phyloP scores from a whole-genome alignment of 306 rosid genomes.

The Vigna hirtella region DNA sequence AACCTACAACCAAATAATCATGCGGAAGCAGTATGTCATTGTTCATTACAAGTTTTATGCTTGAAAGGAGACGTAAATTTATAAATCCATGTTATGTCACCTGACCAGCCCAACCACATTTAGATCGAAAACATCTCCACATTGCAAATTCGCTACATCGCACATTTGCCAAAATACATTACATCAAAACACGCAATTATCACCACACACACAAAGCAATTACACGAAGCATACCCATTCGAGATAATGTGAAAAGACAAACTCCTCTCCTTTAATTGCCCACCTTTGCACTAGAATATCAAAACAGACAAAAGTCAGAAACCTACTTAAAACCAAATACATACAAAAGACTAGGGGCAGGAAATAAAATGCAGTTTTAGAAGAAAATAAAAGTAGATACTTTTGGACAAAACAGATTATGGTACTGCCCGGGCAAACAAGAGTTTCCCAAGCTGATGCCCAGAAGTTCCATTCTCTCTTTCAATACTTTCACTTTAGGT shows the following conservation, averaged over 20 bases:
- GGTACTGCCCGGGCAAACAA: constrained; percentile 68
- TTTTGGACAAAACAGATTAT: constrained; percentile 79
- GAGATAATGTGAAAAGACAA: constrained; percentile 80
- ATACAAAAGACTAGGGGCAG: constrained; percentile 10
- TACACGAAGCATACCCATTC: constrained; percentile 60
- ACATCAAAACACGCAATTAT: constrained; percentile 25
- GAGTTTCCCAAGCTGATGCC: constrained; percentile 62
- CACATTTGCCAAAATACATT: constrained; percentile 40
- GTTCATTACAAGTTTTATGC: constrained; percentile 19
- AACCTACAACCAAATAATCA: constrained; percentile 58
- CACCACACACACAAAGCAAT: constrained; percentile 14
- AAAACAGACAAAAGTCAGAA: constrained; percentile 39
- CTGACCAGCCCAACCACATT: constrained; percentile 85
- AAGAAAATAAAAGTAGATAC: constrained; percentile 42
- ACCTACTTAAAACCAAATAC: background rate
- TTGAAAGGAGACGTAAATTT: constrained; percentile 33
- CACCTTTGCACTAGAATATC: constrained; percentile 78
- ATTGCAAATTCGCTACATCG: constrained; percentile 73
- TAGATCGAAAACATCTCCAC: constrained; percentile 88
- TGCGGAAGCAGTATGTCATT: constrained; percentile 28
- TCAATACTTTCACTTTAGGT: constrained; percentile 57
- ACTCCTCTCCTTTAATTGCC: constrained; percentile 76
- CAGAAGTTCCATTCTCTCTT: constrained; percentile 71
- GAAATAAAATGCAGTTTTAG: constrained; percentile 4
- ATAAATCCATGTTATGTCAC: constrained; percentile 52